Evolutionary conservation across 148 eudicot species (phyloP).

Genomic region (Suaeda aralocaspica): DNA sequence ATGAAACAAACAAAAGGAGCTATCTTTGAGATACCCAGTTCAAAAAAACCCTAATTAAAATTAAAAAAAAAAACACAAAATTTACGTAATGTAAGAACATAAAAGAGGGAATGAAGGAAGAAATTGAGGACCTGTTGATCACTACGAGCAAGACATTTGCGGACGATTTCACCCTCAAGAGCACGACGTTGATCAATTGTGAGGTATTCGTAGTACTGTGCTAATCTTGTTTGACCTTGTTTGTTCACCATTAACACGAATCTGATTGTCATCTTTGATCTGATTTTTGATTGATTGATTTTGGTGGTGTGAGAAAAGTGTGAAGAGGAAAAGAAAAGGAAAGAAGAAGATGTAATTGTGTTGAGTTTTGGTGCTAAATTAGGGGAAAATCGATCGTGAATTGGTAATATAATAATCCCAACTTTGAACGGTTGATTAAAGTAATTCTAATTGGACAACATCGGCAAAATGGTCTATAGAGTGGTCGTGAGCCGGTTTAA

Average conservation of each 20-base stretch:
- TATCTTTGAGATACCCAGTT: not conserved
- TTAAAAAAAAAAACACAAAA: not conserved
- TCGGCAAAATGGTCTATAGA: too few species aligned
- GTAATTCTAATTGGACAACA: too few species aligned
- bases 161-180: conserved; percentile 96
- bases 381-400: too few species aligned
- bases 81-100: not conserved
- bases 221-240: conserved; percentile 94
- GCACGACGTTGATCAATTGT: conserved; percentile 89
- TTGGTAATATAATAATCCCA: too few species aligned
- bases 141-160: conserved; percentile 95
- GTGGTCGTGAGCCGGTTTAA: too few species aligned
- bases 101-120: not conserved
- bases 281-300: conserved; percentile 15
- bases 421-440: too few species aligned
- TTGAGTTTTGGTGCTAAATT: too few species aligned
- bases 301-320: not conserved
- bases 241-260: conserved; percentile 98
- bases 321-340: too few species aligned
- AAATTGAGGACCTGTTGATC: conserved; percentile 79
- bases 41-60: conserved; percentile 1
- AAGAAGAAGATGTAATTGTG: not conserved
- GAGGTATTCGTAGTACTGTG: conserved; percentile 93
- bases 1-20: not conserved
- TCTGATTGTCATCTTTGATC: conserved; percentile 84